Evolutionary conservation across 2,329 filamentous ascomycete genomes (phyloP).

Genomic region (Juglanconis juglandina): DNA sequence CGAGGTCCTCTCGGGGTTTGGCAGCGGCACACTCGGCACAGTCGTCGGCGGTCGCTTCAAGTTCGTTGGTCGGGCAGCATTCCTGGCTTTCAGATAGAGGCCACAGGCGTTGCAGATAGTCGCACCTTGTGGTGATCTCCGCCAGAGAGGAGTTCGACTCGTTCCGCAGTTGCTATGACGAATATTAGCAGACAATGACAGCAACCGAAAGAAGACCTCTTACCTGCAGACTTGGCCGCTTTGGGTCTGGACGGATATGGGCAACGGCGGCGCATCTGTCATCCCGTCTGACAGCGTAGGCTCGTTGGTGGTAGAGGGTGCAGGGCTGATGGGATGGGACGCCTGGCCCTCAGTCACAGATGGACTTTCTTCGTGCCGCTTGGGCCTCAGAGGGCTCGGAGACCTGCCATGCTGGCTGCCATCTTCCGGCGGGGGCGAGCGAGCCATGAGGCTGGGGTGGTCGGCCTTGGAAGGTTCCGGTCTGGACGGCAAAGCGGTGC

Average conservation of each 20-base stretch:
- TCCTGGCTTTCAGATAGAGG: conserved; percentile 88
- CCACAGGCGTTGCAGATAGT: conserved; percentile 98
- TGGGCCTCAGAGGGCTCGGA: conserved; percentile 10
- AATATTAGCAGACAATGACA: conserved; percentile 20
- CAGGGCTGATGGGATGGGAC: conserved; percentile 18
- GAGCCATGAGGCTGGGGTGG: conserved; percentile 15
- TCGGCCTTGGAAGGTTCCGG: conserved; percentile 22
- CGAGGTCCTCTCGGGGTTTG: conserved; percentile 37
- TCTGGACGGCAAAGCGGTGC: conserved; percentile 24
- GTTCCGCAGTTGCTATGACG: conserved; percentile 82
- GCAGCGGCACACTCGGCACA: conserved; percentile 42
- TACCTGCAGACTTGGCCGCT: conserved; percentile 71
- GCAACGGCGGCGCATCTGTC: conserved; percentile 6
- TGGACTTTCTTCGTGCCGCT: conserved; percentile 13
- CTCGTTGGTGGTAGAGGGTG: conserved; percentile 12
- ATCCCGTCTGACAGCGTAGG: conserved; percentile 9
- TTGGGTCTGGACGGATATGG: conserved; percentile 30
- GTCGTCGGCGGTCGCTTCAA: conserved; percentile 71
- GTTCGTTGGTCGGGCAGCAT: conserved; percentile 84
- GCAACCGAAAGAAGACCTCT: conserved; percentile 23
- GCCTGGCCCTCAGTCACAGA: conserved; percentile 16
- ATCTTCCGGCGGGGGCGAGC: conserved; percentile 24
- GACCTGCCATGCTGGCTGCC: conserved; percentile 16
- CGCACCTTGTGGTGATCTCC: conserved; percentile 84
- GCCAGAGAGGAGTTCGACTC: conserved; percentile 90